Evolutionary conservation across 768 basidiomycete genomes (phyloP), one percentile per base, ranked within the genome.

Genomic region (Russula earlei): DNA sequence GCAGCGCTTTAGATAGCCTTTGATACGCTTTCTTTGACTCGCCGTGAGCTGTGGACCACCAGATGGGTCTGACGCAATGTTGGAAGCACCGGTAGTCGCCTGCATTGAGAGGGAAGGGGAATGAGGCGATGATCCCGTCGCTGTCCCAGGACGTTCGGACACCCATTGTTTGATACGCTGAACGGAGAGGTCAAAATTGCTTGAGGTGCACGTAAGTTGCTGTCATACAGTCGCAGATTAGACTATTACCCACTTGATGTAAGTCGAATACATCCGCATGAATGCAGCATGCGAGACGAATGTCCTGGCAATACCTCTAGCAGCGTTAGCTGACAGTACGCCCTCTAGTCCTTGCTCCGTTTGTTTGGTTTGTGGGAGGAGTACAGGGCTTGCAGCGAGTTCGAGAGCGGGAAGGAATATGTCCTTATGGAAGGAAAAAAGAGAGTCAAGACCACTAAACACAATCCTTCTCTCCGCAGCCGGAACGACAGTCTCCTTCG

Each of bases 211-310:
- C 10, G 24, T 53, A 38, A 68, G 62, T 54, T 53, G 40, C n/a
- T 3, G 11, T 42, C 31, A 36, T 42, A 40, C 57, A 34, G 51
- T 15, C 27, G 43, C 40, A 47, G 55, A 34, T 38, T 52, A 42
- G 48, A 47, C 55, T 9, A 57, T 36, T 60, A 71, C 86, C 67
- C 68, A 92, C 91, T 98, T 97, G 77, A 95, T 95, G 68, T 97
- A 99, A 42, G 87, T 88, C 31, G 92, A 93, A 69, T 99, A 99
- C 87, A 98, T 97, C 73, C 77, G 90, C 90, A 99, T 91, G 75
- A 97, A 97, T 4, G 95, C 92, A 29, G 92, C 90, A 69, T 99
- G 93, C 51, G 86, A 88, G 52, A 91, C 73, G 70, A 98, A 99
- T 45, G 90, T 92, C 55, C 85, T 79, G 7, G 90, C 94, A 36